Evolutionary conservation across 202 grass and related monocot species (phyloP).

Genomic region (Bolboschoenoplectus hybrid): DNA sequence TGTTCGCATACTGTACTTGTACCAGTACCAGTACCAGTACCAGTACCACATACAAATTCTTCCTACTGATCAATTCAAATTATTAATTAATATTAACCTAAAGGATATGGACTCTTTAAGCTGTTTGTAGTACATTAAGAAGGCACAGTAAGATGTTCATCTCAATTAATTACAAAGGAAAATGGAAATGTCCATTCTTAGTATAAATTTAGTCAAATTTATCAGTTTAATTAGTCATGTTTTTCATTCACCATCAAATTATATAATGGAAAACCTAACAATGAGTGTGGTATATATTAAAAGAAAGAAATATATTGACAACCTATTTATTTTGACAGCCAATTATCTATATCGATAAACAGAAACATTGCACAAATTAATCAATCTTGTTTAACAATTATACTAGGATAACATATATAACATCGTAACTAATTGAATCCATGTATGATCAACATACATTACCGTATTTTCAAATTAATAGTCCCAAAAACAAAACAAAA

Average conservation of each 20-base stretch:
- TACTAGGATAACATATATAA: too few relatives aligned
- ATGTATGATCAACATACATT: neutral
- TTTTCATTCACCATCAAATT: neutral
- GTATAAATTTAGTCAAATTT: neutral
- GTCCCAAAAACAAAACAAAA: too few relatives aligned
- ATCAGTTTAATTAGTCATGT: neutral
- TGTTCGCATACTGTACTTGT: too few relatives aligned
- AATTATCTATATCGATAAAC: too few relatives aligned
- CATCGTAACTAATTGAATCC: neutral
- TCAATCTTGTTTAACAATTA: too few relatives aligned
- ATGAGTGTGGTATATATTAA: neutral
- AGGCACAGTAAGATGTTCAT: neutral
- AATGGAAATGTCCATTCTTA: neutral
- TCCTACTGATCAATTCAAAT: neutral
- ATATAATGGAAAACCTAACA: neutral
- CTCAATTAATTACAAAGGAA: neutral
- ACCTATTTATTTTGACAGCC: neutral
- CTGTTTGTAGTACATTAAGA: neutral
- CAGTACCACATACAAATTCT: neutral
- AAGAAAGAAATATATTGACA: neutral
- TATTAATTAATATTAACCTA: neutral
- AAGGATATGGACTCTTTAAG: neutral
- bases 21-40: too few relatives aligned
- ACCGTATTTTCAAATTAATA: too few relatives aligned
- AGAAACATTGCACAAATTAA: too few relatives aligned